These are phyloP conservation scores for Tephrocybe sp. DNA, from an alignment of 768 basidiomycete genomes.

Conservation along the genomic window DNA sequence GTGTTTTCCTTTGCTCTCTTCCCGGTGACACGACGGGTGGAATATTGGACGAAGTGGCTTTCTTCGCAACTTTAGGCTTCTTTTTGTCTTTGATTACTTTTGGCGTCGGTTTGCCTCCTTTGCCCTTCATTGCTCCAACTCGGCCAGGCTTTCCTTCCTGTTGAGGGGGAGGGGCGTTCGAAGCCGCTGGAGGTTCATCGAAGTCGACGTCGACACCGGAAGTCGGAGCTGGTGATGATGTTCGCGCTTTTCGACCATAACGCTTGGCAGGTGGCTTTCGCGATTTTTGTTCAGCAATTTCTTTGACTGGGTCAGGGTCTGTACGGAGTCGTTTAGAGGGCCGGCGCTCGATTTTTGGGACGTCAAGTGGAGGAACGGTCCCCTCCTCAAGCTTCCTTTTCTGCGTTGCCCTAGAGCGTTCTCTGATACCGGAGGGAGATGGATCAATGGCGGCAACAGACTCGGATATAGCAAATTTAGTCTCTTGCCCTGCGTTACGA, in stretches of 20 bases:
- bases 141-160: constrained; percentile 13
- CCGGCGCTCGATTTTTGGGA: background rate
- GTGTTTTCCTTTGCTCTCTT: background rate
- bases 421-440: background rate
- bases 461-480: background rate
- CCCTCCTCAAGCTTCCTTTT: constrained; percentile 14
- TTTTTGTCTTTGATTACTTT: background rate
- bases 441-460: background rate
- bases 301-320: background rate
- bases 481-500: background rate
- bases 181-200: constrained; percentile 30
- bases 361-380: background rate
- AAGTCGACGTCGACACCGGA: constrained; percentile 23
- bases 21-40: background rate
- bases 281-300: background rate
- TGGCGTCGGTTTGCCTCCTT: constrained; percentile 20
- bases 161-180: constrained; percentile 2
- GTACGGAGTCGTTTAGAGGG: constrained; percentile 12
- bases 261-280: constrained; percentile 23
- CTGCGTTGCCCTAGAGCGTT: background rate
- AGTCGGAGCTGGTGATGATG: constrained; percentile 26
- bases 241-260: constrained; percentile 31
- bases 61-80: background rate
- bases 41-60: background rate
- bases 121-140: constrained; percentile 29